phyloP scores from a whole-genome alignment of 2,329 filamentous ascomycete species.

The Chrysosphaeria jannelii region DNA sequence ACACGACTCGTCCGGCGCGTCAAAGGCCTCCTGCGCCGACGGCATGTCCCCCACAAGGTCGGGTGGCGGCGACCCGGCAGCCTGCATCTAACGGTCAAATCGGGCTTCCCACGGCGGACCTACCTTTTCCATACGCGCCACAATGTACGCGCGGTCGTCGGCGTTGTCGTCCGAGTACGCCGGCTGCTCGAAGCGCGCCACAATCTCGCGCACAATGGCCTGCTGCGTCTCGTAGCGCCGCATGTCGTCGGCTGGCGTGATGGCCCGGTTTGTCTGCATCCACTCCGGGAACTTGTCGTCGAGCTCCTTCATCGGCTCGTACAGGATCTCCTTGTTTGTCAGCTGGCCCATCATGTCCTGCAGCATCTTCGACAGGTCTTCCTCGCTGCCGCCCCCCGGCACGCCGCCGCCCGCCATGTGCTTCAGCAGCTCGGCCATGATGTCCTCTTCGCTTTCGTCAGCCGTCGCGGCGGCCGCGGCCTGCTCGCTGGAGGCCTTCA shows the following conservation, averaged over 20 bases:
- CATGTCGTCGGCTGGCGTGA: slow-evolving; percentile 38
- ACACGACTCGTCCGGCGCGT: slow-evolving; percentile 28
- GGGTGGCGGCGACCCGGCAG: slow-evolving; percentile 60
- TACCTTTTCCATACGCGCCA: slow-evolving; percentile 94
- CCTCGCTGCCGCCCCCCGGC: slow-evolving; percentile 31
- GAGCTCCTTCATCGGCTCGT: slow-evolving; percentile 96
- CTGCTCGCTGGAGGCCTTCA: slow-evolving; percentile 67
- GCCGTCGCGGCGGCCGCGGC: slow-evolving; percentile 47
- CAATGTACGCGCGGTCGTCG: slow-evolving; percentile 66
- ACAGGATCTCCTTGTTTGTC: slow-evolving; percentile 92
- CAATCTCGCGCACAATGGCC: slow-evolving; percentile 54
- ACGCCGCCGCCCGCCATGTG: slow-evolving; percentile 37
- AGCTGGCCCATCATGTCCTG: slow-evolving; percentile 98
- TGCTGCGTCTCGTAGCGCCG: slow-evolving; percentile 60
- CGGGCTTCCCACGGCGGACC: slow-evolving; percentile 7
- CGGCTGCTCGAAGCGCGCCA: slow-evolving; percentile 57
- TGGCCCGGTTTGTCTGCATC: slow-evolving; percentile 47
- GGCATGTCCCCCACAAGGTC: slow-evolving; percentile 80
- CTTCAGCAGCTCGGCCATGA: slow-evolving; percentile 77
- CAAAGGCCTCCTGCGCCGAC: slow-evolving; percentile 43
- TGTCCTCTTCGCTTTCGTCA: slow-evolving; percentile 29
- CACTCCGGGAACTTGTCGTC: slow-evolving; percentile 76
- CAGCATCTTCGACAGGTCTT: slow-evolving; percentile 82
- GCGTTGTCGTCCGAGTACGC: slow-evolving; percentile 59
- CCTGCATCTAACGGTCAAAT: slow-evolving; percentile 52